Evolutionary conservation across 176 grass and related monocot species (phyloP), one percentile per base, ranked within the genome.

Genomic region (Saccharum officinarum): DNA sequence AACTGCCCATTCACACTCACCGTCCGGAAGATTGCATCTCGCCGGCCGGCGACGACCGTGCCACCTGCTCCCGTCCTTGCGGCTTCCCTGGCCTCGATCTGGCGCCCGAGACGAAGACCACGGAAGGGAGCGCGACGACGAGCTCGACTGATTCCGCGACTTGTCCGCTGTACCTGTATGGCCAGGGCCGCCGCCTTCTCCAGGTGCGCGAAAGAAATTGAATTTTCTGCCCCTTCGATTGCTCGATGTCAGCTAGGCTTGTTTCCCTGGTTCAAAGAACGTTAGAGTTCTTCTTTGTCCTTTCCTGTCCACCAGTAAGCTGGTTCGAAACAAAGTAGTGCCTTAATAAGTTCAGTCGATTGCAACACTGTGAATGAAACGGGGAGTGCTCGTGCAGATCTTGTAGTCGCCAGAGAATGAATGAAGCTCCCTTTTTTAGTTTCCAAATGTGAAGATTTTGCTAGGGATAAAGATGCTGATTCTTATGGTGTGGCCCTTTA

Each of bases 401-500:
- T 23, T 47, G 12, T 47, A 73, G 70, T 47, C 28, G 15, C 42
- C 42, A 45, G 23, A 26, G 70, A 17, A 23, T 73, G 41, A 73
- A 47, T 13, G 13, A 47, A 47, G 25, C 23, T 18, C 7, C 71
- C n/a, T 8, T 41, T 72, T 46, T 73, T 47, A 73, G 42, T 45
- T 45, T 45, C 42, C 10, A 45, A 2, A 12, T 28, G n/a, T 45
- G n/a, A 6, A 46, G 0, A 30, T 73, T 73, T 49, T 15, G 11
- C 13, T 47, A 15, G 45, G 45, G 45, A 47, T 47, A 67, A 16
- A 17, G 76, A 95, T 92, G 86, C 83, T 83, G 34, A 92, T 95
- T 78, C 91, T 89, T 60, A 91, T 92, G 87, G 92, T 94, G 90
- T 86, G 92, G 40, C 83, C 20, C 37, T 62, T 59, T 26, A 22